Base-by-base conservation (phyloP, 192 early-diverging fungal species). In the Phycomyces nitens region DNA sequence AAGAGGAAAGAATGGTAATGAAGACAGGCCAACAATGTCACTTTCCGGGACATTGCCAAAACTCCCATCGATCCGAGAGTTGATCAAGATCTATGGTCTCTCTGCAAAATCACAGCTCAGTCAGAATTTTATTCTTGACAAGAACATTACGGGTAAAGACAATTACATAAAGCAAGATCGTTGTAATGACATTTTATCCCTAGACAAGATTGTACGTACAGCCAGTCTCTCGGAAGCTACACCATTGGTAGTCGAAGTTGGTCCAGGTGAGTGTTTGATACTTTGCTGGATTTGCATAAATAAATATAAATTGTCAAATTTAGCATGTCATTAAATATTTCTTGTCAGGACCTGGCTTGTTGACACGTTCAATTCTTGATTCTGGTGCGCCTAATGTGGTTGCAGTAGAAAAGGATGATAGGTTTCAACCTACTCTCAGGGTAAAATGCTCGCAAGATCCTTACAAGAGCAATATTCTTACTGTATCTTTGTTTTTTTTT, bases 81-180 rank as follows among this genome's bases (percentile, higher is more conserved):
- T 92, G 23, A 84, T 89, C 43, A 84, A 82, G 27, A 74, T 90
- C 34, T 92, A 90, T 65, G 87, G 88, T 20, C 68, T 92, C 65
- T 79, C 77, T 24, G 89, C 90, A 15, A 80, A 83, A 52, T 79
- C 83, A 60, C 82, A 86, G 68, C 80, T 92, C n/a, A 85, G 86
- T 56, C 90, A 92, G 63, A 90, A 92, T 72, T 92, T 92, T 72
- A 85, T 92, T 39, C 80, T 92, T 56, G 87, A 92, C 75, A 87
- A 85, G 60, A 90, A 90, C 58, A 76, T 92, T n/a, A 92, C 90
- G 10, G 83, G 85, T 82, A 53, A 7, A 51, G 24, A 53, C 5
- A 51, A 44, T 1, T 72, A 12, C n/a, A 24, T 2, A 39, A 18
- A 5, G 18, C 18, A 16, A 3, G 10, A 49, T 15, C 15, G 39